Evolutionary conservation across 2,329 filamentous ascomycete species (phyloP), one percentile per base, ranked within the genome.

Genomic region (Colletotrichum orbiculare): DNA sequence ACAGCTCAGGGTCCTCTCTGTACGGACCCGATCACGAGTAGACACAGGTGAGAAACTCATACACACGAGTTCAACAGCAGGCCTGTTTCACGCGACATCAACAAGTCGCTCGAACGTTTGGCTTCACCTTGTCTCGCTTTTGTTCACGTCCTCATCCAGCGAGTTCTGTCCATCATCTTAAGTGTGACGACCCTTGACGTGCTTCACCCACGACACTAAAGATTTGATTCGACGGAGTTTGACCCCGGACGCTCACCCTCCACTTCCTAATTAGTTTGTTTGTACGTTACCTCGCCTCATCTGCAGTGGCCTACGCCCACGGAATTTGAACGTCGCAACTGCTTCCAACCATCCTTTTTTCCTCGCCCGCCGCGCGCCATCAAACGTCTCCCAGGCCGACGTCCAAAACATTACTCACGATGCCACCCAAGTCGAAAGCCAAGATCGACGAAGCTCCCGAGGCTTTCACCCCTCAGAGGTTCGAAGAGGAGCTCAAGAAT

Each of bases 401-500:
- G 12, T 49, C 45, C 7, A 17, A 38, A 35, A 38, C 39, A 33
- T 10, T 45, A 45, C 9, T 17, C 46, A 38, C 25, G 39, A 68
- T 68, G 67, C 53, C 65, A 15, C 45, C 67, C 43, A 68, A 66
- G n/a, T 37, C 54, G 4, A 68, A 61, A 33, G 5, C 38, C 42
- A 62, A 62, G 45, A 33, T 46, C 17, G 57, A 50, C 17, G 43
- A 52, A 43, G 56, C 69, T 68, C 63, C 74, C 12, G 67, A 75
- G 56, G 71, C 78, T 43, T 79, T 83, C 71, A 83, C 82, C 4
- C 81, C 82, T n/a, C 78, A 85, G 65, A 78, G 78, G 53, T 87
- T 87, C 70, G 84, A 87, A 70, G 77, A 77, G 63, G 85, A 88
- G 69, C 82, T 88, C 59, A 78, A 82, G 68, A 71, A 77, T 41